phyloP scores from a whole-genome alignment of 345 rosid genomes.

The Eucalyptus globulus region DNA sequence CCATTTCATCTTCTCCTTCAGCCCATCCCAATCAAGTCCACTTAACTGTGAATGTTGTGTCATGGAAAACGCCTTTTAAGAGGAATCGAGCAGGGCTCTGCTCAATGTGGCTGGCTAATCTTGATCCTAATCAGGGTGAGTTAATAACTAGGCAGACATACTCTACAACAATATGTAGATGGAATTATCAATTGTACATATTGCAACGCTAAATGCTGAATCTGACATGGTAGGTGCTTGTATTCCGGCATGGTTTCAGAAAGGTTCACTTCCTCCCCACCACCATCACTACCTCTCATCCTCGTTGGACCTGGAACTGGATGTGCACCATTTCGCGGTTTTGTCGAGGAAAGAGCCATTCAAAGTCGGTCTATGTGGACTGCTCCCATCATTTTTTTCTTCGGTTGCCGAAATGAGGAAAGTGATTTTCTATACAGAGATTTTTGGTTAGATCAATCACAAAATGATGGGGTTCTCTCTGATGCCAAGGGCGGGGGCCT shows the following conservation, averaged over 20 bases:
- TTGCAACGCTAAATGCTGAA: background rate
- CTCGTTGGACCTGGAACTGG: slow-evolving; percentile 95
- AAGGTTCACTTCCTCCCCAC: slow-evolving; percentile 78
- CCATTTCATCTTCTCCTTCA: slow-evolving; percentile 77
- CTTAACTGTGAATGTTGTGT: slow-evolving; percentile 71
- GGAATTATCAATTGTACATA: background rate
- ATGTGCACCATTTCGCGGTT: slow-evolving; percentile 95
- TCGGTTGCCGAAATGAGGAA: slow-evolving; percentile 78
- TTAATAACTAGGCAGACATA: background rate
- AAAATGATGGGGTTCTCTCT: slow-evolving; percentile 46
- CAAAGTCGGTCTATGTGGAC: slow-evolving; percentile 28
- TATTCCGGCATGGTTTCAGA: slow-evolving; percentile 75
- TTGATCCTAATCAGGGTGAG: slow-evolving; percentile 60
- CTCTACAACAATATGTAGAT: background rate
- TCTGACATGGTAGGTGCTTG: slow-evolving; percentile 25
- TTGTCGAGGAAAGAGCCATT: slow-evolving; percentile 63
- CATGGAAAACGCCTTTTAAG: slow-evolving; percentile 86
- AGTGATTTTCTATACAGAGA: slow-evolving; percentile 68
- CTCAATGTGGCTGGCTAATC: slow-evolving; percentile 78
- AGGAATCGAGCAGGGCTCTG: slow-evolving; percentile 73
- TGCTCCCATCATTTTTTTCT: slow-evolving; percentile 73
- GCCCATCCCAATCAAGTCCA: slow-evolving; percentile 82
- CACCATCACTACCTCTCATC: slow-evolving; percentile 61
- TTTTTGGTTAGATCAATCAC: slow-evolving; percentile 60
- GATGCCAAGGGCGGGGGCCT: slow-evolving; percentile 79